These are phyloP conservation scores for Epichloe coenophiala DNA, from an alignment of 2,329 filamentous ascomycete genomes.

Conservation along the genomic window DNA sequence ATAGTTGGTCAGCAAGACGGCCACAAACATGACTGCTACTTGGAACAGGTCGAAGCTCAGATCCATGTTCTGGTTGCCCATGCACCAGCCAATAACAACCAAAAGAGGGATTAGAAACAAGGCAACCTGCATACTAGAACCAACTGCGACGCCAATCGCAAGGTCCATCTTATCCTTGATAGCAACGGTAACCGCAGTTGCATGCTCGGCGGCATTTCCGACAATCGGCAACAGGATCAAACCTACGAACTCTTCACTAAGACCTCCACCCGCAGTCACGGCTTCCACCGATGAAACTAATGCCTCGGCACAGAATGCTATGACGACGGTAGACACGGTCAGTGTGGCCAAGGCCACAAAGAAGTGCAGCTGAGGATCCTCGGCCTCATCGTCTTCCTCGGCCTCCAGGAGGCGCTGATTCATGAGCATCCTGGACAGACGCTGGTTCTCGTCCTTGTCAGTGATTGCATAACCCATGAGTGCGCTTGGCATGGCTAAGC, in stretches of 20 bases:
- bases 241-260: constrained; percentile 65
- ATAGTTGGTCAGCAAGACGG: constrained; percentile 76
- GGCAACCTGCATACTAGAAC: constrained; percentile 69
- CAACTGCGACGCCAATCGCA: constrained; percentile 67
- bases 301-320: constrained; percentile 69
- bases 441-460: constrained; percentile 25
- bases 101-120: constrained; percentile 67
- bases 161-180: constrained; percentile 79
- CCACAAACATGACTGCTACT: constrained; percentile 71
- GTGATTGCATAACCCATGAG: constrained; percentile 23
- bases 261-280: constrained; percentile 43
- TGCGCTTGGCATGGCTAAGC: constrained; percentile 25
- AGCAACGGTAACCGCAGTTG: constrained; percentile 66
- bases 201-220: constrained; percentile 73
- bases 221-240: constrained; percentile 71
- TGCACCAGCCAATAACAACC: constrained; percentile 66
- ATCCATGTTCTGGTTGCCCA: constrained; percentile 59
- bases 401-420: constrained; percentile 22
- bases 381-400: constrained; percentile 54
- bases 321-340: constrained; percentile 58
- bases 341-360: constrained; percentile 61
- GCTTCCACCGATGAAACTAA: constrained; percentile 42
- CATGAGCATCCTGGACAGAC: constrained; percentile 30
- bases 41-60: constrained; percentile 83
- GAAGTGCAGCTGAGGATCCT: constrained; percentile 62